phyloP scores from a whole-genome alignment of 305 asterid species.

The Fraxinus paxiana region DNA sequence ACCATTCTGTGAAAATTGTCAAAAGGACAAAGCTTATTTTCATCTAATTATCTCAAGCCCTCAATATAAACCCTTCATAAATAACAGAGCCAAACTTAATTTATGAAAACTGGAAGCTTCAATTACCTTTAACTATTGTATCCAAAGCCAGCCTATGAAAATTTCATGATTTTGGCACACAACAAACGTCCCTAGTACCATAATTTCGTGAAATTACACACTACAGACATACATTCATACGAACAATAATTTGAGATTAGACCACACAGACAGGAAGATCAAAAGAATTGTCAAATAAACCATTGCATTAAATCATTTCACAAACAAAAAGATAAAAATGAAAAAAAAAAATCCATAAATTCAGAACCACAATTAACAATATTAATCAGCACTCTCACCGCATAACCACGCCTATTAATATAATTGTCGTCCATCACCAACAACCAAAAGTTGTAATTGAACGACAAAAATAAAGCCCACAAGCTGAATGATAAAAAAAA shows the following conservation, averaged over 20 bases:
- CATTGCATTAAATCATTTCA: neutral
- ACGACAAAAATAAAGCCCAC: conserved; percentile 10
- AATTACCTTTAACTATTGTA: neutral
- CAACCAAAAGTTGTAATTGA: conserved; percentile 7
- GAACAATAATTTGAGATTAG: neutral
- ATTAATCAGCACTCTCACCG: conserved; percentile 37
- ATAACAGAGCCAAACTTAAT: neutral
- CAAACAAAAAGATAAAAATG: neutral
- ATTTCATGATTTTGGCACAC: neutral
- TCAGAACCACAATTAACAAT: too few species aligned
- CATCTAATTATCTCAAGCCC: neutral
- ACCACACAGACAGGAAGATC: neutral
- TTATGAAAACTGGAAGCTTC: neutral
- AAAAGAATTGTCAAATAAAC: neutral
- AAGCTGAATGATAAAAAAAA: neutral
- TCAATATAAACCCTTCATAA: neutral
- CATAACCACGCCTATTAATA: conserved; percentile 6
- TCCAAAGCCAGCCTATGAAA: neutral
- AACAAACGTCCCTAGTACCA: neutral
- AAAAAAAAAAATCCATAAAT: too few species aligned
- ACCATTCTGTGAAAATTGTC: neutral
- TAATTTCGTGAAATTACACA: conserved; percentile 10
- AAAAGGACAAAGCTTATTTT: neutral
- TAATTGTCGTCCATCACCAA: conserved; percentile 39
- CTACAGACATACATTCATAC: neutral